Evolutionary conservation across 345 rosid genomes (phyloP).

Genomic region (Salix caprea): DNA sequence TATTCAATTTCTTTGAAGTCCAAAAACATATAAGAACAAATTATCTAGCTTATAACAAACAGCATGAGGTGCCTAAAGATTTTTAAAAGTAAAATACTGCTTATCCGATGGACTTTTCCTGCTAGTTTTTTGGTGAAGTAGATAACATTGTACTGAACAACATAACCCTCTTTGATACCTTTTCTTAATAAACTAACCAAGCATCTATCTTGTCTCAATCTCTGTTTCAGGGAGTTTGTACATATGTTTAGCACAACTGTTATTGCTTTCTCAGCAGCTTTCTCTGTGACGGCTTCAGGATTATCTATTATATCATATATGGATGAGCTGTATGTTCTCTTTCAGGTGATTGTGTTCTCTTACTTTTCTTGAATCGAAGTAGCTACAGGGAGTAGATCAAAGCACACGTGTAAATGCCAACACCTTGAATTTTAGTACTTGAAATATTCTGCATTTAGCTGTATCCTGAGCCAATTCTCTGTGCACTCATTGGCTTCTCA

Average conservation of each 20-base stretch:
- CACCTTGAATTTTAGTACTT: background rate
- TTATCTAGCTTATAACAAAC: background rate
- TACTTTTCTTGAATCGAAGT: background rate
- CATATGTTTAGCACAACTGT: conserved; percentile 48
- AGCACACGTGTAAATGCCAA: background rate
- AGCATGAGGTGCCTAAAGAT: background rate
- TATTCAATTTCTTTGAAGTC: background rate
- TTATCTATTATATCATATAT: conserved; percentile 39
- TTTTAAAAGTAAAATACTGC: no score
- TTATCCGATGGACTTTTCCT: no score
- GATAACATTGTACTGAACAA: background rate
- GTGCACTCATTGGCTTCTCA: background rate
- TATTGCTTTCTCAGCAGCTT: conserved; percentile 46
- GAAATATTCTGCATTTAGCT: background rate
- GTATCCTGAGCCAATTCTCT: background rate
- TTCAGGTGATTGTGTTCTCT: conserved; percentile 51
- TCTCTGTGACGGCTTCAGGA: conserved; percentile 55
- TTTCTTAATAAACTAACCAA: background rate
- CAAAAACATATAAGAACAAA: background rate
- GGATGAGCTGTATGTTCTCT: conserved; percentile 55
- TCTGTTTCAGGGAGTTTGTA: conserved; percentile 60
- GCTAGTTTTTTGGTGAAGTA: no score
- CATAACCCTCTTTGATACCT: background rate
- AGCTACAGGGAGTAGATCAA: background rate
- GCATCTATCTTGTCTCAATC: conserved; percentile 8